phyloP scores from a whole-genome alignment of 371 early-diverging fungal genomes.

The Saksenaea oblongispora region DNA sequence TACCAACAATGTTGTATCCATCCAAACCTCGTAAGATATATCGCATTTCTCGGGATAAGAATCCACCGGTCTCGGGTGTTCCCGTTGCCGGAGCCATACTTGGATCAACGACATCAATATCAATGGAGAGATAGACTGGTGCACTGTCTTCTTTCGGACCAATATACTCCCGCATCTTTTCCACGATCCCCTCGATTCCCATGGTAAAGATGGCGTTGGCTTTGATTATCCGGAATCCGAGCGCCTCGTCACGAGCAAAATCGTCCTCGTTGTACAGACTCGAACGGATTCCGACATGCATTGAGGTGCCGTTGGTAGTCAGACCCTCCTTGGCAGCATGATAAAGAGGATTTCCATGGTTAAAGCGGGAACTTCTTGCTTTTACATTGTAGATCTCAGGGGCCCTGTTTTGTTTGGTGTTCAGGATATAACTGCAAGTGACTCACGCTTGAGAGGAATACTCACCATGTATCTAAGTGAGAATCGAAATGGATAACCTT shows the following conservation, averaged over 20 bases:
- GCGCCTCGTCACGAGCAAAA: conserved; percentile 24
- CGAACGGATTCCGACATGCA: conserved; percentile 43
- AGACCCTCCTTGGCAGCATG: conserved; percentile 42
- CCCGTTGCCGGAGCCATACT: conserved; percentile 42
- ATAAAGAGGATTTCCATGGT: conserved; percentile 32
- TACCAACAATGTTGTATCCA: conserved; percentile 37
- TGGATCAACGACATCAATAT: conserved; percentile 41
- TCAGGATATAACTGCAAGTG: not conserved
- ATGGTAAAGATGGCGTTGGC: conserved; percentile 32
- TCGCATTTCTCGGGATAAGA: conserved; percentile 26
- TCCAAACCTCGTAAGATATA: conserved; percentile 33
- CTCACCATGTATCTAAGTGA: conserved; percentile 34
- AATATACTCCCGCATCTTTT: conserved; percentile 26
- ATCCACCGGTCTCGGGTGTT: conserved; percentile 35
- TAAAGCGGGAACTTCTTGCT: conserved; percentile 19
- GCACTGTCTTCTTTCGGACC: conserved; percentile 19
- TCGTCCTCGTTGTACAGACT: conserved; percentile 26
- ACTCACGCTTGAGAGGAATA: not conserved
- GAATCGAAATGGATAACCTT: conserved; percentile 40
- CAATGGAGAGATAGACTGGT: conserved; percentile 35
- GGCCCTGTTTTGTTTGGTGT: conserved; percentile 1
- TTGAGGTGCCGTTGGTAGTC: conserved; percentile 28
- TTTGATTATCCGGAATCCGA: conserved; percentile 35
- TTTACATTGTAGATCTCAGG: conserved; percentile 47
- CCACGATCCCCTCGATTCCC: conserved; percentile 32